phyloP scores from a whole-genome alignment of 2,329 filamentous ascomycete species.

The Colletotrichum lini region DNA sequence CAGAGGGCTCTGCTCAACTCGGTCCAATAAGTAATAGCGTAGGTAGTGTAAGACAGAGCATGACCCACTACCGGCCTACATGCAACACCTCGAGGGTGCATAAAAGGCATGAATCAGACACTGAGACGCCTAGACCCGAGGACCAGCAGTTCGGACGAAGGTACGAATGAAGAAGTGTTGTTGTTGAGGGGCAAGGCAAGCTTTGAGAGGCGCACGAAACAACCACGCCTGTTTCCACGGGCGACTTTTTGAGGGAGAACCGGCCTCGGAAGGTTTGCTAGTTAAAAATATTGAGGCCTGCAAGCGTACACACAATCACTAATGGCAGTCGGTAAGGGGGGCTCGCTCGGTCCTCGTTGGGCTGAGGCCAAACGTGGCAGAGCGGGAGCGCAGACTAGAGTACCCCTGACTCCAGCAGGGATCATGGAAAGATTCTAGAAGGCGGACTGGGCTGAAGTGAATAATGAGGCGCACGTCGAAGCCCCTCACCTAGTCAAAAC shows the following conservation, averaged over 20 bases:
- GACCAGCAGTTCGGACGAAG: constrained; percentile 35
- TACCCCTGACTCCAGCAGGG: constrained; percentile 35
- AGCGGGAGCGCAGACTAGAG: constrained; percentile 30
- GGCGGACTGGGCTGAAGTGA: constrained; percentile 39
- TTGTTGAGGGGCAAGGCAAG: neutral
- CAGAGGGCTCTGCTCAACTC: constrained; percentile 1
- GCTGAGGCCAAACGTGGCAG: constrained; percentile 31
- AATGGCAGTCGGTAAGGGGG: neutral
- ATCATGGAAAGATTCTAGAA: constrained; percentile 41
- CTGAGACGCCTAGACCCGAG: constrained; percentile 12
- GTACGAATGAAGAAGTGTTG: constrained; percentile 16
- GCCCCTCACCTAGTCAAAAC: constrained; percentile 24
- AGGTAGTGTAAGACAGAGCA: neutral
- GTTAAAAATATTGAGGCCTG: neutral
- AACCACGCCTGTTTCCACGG: constrained; percentile 17
- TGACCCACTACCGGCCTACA: constrained; percentile 16
- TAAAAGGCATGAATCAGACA: constrained; percentile 34
- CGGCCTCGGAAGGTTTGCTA: constrained; percentile 10
- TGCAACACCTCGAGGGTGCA: constrained; percentile 17
- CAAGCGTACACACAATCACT: constrained; percentile 7
- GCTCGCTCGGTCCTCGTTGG: constrained; percentile 1
- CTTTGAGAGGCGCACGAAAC: constrained; percentile 16
- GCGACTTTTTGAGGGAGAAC: constrained; percentile 2
- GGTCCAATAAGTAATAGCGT: constrained; percentile 13
- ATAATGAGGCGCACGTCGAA: constrained; percentile 29